These are phyloP conservation scores for Boletellus ananas DNA, from an alignment of 768 basidiomycete genomes.

Conservation along the genomic window DNA sequence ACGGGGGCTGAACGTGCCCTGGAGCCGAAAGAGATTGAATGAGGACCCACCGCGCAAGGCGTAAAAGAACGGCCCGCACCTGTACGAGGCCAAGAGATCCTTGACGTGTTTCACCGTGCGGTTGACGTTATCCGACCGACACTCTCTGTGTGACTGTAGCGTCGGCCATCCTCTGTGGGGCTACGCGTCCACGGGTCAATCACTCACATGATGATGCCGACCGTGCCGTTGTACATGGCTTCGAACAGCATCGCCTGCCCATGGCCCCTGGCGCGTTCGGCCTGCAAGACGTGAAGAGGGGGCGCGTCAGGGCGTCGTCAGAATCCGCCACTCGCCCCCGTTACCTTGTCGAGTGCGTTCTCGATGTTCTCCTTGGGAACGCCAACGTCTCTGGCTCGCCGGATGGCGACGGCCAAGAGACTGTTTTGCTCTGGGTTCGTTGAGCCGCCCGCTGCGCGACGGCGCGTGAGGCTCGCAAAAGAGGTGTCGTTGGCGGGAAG, in stretches of 20 bases:
- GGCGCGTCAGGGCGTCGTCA: neutral
- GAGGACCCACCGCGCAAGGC: neutral
- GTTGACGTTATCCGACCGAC: conserved; percentile 60
- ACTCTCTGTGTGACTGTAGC: conserved; percentile 41
- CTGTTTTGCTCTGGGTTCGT: conserved; percentile 51
- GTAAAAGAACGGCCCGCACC: conserved; percentile 33
- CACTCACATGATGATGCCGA: conserved; percentile 63
- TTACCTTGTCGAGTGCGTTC: conserved; percentile 54
- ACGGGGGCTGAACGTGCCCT: conserved; percentile 64
- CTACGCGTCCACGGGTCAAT: neutral
- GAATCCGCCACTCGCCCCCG: neutral
- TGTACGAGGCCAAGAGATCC: conserved; percentile 45
- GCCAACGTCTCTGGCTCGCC: conserved; percentile 51
- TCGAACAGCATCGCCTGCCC: conserved; percentile 56
- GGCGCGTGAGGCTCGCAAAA: neutral
- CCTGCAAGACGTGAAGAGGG: conserved; percentile 31
- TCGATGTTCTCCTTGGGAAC: conserved; percentile 71
- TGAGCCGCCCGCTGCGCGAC: conserved; percentile 50
- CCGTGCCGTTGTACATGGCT: conserved; percentile 53
- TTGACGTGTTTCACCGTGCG: conserved; percentile 57
- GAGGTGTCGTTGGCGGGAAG: neutral
- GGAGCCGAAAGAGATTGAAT: neutral
- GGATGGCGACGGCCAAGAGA: conserved; percentile 51
- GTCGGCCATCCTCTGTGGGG: conserved; percentile 14
- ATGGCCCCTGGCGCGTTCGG: conserved; percentile 44